Evolutionary conservation across 768 basidiomycete genomes (phyloP), one percentile per base, ranked within the genome.

Genomic region (Russula olivacea): DNA sequence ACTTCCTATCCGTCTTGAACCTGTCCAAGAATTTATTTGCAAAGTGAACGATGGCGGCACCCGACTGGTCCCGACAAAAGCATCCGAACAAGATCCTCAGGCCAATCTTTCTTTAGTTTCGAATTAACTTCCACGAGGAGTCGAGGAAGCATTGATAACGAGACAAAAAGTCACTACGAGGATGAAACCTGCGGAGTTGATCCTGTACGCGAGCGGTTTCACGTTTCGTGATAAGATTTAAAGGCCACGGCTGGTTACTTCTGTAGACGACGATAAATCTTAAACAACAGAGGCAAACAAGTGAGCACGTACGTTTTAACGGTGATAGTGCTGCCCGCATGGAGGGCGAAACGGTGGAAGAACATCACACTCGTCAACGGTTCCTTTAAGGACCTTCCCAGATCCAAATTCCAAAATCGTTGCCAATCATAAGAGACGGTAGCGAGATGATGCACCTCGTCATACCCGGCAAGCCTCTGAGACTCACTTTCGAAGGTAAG

Each of bases 141-240:
- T 32, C 28, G 28, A 30, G 30, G 49, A 19, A 19, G 28, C 6
- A 7, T 28, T 28, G 48, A 49, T 23, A 14, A 28, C 25, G 4
- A 30, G 28, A 51, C 6, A 19, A 12, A 0, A 51, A 4, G 28
- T 4, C 49, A 30, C 49, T 51, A 17, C 9, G 30, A 12, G 49
- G 28, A 1, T 10, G 28, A 8, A 4, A 30, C 15, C 4, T 1
- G 49, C 49, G 49, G 49, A 51, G 9, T 19, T 32, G 7, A 1
- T 8, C 49, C 0, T 28, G 2, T 2, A 0, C 17, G 28, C 0
- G 7, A 4, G 0, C 1, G 15, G 7, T 10, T 7, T 3, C 17
- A 30, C 19, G 15, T 19, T 19, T 32, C 25, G 10, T n/a, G 49
- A 51, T 30, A 9, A 51, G 28, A 9, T 4, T 9, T 8, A 51